Evolutionary conservation across 1,284 basidiomycete species (phyloP).

Genomic region (Tremellales sp.): DNA sequence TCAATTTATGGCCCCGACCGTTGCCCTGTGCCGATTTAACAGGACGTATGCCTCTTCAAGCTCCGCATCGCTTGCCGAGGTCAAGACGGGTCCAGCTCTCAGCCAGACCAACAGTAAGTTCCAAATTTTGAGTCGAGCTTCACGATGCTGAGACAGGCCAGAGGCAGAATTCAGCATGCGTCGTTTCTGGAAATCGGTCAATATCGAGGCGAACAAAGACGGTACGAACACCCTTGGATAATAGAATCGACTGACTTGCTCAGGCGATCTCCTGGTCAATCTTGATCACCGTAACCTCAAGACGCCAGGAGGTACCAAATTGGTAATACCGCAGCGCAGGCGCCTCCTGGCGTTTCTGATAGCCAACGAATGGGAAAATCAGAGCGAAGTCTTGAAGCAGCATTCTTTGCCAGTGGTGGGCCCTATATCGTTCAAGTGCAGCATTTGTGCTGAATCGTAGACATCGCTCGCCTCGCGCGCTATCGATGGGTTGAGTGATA

Average conservation of each 20-base stretch:
- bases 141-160: constrained; percentile 39
- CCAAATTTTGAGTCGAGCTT: not conserved
- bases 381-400: constrained; percentile 77
- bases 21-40: too few species aligned
- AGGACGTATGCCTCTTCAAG: too few species aligned
- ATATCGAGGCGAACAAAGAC: constrained; percentile 58
- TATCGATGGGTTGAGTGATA: constrained; percentile 70
- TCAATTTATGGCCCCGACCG: too few species aligned
- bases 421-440: constrained; percentile 7
- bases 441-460: constrained; percentile 48
- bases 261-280: constrained; percentile 61
- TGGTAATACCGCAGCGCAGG: constrained; percentile 69
- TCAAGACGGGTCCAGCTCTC: not conserved
- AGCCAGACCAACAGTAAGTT: not conserved
- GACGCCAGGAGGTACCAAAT: constrained; percentile 73
- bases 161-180: constrained; percentile 79
- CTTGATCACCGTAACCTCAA: constrained; percentile 82
- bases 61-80: too few species aligned
- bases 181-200: constrained; percentile 87
- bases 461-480: constrained; percentile 86
- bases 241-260: not conserved
- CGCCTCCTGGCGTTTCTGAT: constrained; percentile 74
- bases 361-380: constrained; percentile 94
- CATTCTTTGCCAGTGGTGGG: constrained; percentile 86
- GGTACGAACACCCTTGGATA: constrained; percentile 28